Conservation (phyloP, 2,329 filamentous ascomycete genomes). For the Colletotrichum gloeosporioides region DNA sequence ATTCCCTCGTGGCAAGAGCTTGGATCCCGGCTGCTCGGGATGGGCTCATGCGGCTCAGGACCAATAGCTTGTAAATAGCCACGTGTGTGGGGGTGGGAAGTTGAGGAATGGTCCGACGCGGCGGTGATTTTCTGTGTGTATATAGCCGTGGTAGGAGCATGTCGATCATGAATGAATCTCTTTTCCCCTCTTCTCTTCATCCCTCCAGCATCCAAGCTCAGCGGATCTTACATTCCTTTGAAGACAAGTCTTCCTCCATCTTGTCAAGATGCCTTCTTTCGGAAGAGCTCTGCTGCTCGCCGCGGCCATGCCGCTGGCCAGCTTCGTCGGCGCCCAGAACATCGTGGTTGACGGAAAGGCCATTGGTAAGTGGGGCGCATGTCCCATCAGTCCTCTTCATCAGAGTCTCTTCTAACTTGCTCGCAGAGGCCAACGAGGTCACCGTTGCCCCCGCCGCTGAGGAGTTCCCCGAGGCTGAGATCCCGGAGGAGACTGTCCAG, state of each 20-base stretch:
- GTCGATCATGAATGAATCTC: background rate
- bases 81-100: background rate
- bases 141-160: background rate
- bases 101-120: background rate
- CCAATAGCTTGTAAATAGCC: background rate
- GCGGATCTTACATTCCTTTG: background rate
- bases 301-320: constrained; percentile 3
- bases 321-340: constrained; percentile 25
- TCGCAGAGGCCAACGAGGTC: constrained; percentile 16
- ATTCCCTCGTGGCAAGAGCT: constrained; percentile 1
- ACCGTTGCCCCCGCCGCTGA: constrained; percentile 25
- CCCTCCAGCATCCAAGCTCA: background rate
- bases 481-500: constrained; percentile 29
- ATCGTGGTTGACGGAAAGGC: constrained; percentile 27
- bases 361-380: constrained; percentile 18
- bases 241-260: background rate
- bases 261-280: constrained; percentile 10
- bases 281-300: constrained; percentile 1
- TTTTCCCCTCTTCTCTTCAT: background rate
- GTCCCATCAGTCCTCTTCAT: background rate
- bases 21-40: background rate
- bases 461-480: constrained; percentile 6
- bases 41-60: background rate
- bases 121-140: background rate
- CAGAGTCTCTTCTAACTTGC: background rate